Percentiles rank a stretch among this genome's conserved stretches.
Evolutionary conservation across 2,329 filamentous ascomycete genomes (phyloP).

Genomic region (Hypoxylon sp.): DNA sequence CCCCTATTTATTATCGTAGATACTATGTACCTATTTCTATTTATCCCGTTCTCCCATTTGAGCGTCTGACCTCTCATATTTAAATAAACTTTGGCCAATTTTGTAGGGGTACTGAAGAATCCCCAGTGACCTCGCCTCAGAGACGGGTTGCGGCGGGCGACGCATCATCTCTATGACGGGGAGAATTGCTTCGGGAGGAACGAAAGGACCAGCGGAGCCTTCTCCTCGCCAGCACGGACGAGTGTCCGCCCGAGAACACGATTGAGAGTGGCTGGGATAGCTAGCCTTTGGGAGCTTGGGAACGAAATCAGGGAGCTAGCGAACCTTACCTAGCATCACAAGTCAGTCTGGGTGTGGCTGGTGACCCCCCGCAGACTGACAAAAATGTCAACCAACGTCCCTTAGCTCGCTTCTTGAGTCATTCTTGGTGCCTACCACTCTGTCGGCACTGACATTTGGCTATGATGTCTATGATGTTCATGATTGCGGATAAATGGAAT

Average conservation of each 20-base stretch:
- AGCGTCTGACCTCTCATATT: background rate
- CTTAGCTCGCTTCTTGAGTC: slow-evolving; percentile 2
- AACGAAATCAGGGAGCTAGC: slow-evolving; percentile 19
- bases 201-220: background rate
- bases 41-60: background rate
- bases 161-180: slow-evolving; percentile 5
- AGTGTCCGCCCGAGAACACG: slow-evolving; percentile 1
- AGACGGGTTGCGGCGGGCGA: background rate
- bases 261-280: background rate
- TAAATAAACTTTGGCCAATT: background rate
- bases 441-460: slow-evolving; percentile 1
- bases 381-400: slow-evolving; percentile 7
- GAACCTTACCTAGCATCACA: slow-evolving; percentile 25
- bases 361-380: slow-evolving; percentile 13
- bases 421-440: background rate
- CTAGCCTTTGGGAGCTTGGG: background rate
- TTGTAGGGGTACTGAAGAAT: background rate
- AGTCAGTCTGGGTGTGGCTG: slow-evolving; percentile 27
- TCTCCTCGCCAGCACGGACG: slow-evolving; percentile 8
- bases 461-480: background rate
- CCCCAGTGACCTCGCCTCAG: background rate
- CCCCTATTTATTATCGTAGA: background rate
- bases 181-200: background rate
- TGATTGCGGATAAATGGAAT: background rate
- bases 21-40: background rate